Percentiles rank a stretch among this genome's conserved stretches.
Evolutionary conservation across 805 yeast genomes (phyloP).

Genomic region (Pichia exigua): DNA sequence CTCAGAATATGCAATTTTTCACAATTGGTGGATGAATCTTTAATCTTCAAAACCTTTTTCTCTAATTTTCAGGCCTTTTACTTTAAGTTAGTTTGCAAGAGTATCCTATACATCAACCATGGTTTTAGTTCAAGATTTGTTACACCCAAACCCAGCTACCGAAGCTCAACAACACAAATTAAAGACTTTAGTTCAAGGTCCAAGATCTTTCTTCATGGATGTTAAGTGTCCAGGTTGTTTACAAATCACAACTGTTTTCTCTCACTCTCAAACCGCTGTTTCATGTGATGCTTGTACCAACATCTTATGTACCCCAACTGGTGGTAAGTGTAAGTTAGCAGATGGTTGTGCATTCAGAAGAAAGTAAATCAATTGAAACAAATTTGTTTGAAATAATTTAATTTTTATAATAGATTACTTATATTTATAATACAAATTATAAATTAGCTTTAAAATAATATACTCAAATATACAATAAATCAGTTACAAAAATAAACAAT

Average conservation of each 20-base stretch:
- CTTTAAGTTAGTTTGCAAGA: conserved; percentile 4
- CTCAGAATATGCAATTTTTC: neutral
- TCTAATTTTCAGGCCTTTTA: neutral
- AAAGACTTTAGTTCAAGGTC: conserved; percentile 93
- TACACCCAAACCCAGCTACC: conserved; percentile 95
- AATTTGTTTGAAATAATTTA: neutral
- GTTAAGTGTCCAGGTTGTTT: conserved; percentile 99
- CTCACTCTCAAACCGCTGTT: conserved; percentile 99
- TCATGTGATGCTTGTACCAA: conserved; percentile 98
- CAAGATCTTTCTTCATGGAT: conserved; percentile 99
- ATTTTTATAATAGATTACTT: neutral
- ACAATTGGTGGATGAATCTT: neutral
- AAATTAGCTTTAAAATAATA: neutral
- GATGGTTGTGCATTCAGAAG: conserved; percentile 99
- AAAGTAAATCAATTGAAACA: conserved; percentile 50
- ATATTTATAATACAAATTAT: neutral
- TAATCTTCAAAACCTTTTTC: neutral
- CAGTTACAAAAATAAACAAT: neutral
- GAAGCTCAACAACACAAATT: conserved; percentile 97
- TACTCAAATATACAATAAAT: neutral
- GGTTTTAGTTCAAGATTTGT: conserved; percentile 99
- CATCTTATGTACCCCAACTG: conserved; percentile 97
- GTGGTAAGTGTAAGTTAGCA: conserved; percentile 99
- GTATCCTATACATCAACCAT: conserved; percentile 9
- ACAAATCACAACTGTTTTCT: conserved; percentile 98